phyloP scores from a whole-genome alignment of 306 rosid genomes.

The Oxytropis ochrocephala region DNA sequence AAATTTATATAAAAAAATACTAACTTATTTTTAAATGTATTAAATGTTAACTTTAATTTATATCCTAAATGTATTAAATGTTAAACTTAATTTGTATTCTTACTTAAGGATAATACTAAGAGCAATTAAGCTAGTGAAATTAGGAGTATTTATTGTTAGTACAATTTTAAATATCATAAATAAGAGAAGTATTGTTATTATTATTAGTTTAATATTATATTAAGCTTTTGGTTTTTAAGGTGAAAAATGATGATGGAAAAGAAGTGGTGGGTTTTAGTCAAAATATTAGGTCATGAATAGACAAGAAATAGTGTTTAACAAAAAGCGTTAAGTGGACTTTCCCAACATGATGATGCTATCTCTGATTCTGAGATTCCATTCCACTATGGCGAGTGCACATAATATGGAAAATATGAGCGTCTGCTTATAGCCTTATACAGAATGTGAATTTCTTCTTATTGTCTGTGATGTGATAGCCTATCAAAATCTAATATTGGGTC shows the following conservation, averaged over 20 bases:
- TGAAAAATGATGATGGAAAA: background rate
- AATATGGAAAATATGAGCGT: slow-evolving; percentile 20
- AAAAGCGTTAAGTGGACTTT: background rate
- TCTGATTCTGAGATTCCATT: slow-evolving; percentile 35
- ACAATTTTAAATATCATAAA: too few species aligned
- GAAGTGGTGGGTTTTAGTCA: slow-evolving; percentile 4
- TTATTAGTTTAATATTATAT: background rate
- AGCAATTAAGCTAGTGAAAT: too few species aligned
- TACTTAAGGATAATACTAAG: too few species aligned
- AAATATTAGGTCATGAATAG: slow-evolving; percentile 25
- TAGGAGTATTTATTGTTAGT: too few species aligned
- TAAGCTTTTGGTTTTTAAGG: background rate
- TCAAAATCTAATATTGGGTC: slow-evolving; percentile 35
- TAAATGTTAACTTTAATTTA: too few species aligned
- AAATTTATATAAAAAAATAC: too few species aligned
- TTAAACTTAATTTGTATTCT: too few species aligned
- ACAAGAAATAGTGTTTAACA: slow-evolving; percentile 8
- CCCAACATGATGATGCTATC: slow-evolving; percentile 14
- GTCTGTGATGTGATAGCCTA: slow-evolving; percentile 38
- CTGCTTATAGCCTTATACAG: slow-evolving; percentile 13
- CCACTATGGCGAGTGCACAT: slow-evolving; percentile 13
- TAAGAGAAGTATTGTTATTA: background rate
- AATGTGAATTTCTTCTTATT: background rate
- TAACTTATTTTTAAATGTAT: too few species aligned
- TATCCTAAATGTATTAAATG: too few species aligned